phyloP scores from a whole-genome alignment of 306 rosid species.

The Lathyrus oleraceus region DNA sequence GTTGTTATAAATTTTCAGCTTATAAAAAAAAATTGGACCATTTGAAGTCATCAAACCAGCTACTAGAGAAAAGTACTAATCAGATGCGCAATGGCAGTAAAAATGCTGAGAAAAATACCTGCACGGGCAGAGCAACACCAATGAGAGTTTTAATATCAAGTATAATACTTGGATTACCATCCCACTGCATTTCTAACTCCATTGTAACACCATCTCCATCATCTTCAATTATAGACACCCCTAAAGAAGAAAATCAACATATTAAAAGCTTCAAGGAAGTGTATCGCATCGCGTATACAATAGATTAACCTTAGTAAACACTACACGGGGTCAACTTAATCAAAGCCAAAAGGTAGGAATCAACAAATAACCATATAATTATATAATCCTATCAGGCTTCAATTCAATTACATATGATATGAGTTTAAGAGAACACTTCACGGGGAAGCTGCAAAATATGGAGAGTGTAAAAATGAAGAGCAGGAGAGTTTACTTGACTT shows the following conservation, averaged over 20 bases:
- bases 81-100: background rate
- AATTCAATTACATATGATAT: background rate
- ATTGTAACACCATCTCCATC: conserved; percentile 69
- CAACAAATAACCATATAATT: background rate
- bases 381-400: conserved; percentile 4
- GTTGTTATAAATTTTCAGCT: background rate
- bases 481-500: too few species aligned
- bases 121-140: conserved; percentile 85
- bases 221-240: conserved; percentile 78
- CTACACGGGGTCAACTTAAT: too few species aligned
- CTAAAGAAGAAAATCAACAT: conserved; percentile 48
- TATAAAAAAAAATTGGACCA: background rate
- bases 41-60: conserved; percentile 22
- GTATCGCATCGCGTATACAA: background rate
- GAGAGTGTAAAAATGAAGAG: too few species aligned
- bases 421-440: background rate
- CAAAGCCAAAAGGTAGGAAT: conserved; percentile 16
- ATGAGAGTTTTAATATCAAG: conserved; percentile 81
- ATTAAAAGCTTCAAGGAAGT: conserved; percentile 36
- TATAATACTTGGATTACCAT: conserved; percentile 91
- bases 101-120: conserved; percentile 51
- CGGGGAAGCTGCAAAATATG: background rate
- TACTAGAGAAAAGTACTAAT: conserved; percentile 9
- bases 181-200: conserved; percentile 99
- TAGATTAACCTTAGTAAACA: background rate